These are phyloP conservation scores for Phytopythium oedochilum DNA, from an alignment of 352 stramenopile species.

Conservation along the genomic window DNA sequence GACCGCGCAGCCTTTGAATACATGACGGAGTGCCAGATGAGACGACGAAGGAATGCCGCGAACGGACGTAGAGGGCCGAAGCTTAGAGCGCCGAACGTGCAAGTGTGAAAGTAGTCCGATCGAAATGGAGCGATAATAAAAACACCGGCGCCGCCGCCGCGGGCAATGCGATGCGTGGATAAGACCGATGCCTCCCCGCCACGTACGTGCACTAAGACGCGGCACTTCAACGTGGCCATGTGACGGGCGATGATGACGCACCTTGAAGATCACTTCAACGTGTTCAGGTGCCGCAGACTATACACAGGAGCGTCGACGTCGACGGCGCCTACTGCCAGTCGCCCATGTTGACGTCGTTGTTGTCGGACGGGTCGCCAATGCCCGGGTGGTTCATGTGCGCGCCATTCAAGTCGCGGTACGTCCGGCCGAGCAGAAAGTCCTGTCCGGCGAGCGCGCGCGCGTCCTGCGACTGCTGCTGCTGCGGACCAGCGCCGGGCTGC, in stretches of 20 bases:
- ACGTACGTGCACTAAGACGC: no score
- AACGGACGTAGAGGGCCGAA: no score
- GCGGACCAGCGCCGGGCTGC: slow-evolving; percentile 18
- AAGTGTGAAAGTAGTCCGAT: no score
- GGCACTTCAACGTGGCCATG: no score
- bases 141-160: no score
- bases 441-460: slow-evolving; percentile 25
- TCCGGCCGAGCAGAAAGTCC: slow-evolving; percentile 44
- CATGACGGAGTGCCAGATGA: background rate
- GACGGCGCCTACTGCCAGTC: slow-evolving; percentile 33
- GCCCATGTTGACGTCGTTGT: slow-evolving; percentile 53
- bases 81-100: no score
- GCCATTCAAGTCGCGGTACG: slow-evolving; percentile 40
- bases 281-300: no score
- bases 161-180: no score
- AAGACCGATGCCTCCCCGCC: no score
- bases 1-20: slow-evolving; percentile 1
- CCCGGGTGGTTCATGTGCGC: slow-evolving; percentile 29
- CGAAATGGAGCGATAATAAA: no score
- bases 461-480: slow-evolving; percentile 27
- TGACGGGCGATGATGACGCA: background rate
- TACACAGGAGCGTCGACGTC: no score
- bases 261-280: background rate
- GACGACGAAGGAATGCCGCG: background rate
- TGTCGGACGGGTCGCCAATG: slow-evolving; percentile 42